A percentile compares a stretch with the other conserved stretches of the same genome.
These are phyloP conservation scores for Artemisia argyi DNA, from an alignment of 129 eudicot species.

Conservation along the genomic window DNA sequence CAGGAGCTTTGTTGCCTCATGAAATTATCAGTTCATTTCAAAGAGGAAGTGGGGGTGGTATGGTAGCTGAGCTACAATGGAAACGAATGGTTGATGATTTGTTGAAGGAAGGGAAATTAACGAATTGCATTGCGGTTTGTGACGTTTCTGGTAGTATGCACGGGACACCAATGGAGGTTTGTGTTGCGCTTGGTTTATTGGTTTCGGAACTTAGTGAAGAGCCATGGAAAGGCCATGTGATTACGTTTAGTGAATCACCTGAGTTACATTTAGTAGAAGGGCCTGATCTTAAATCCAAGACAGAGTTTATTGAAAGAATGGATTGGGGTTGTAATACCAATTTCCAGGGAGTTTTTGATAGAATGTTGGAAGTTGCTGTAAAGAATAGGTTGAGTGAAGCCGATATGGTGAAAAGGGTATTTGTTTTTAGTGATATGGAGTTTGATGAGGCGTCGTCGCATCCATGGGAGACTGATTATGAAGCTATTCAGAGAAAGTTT, in stretches of 20 bases:
- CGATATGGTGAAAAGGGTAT: conserved; percentile 56
- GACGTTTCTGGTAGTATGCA: conserved; percentile 61
- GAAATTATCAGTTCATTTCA: conserved; percentile 32
- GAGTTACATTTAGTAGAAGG: conserved; percentile 40
- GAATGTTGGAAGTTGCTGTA: conserved; percentile 46
- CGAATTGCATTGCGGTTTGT: conserved; percentile 54
- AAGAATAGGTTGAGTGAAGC: conserved; percentile 39
- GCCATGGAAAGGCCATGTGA: conserved; percentile 58
- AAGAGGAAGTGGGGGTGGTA: conserved; percentile 25
- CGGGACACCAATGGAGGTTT: conserved; percentile 53
- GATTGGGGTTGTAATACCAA: conserved; percentile 34
- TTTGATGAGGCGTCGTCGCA: conserved; percentile 39
- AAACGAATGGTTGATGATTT: conserved; percentile 47
- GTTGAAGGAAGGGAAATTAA: conserved; percentile 40
- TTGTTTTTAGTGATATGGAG: conserved; percentile 72
- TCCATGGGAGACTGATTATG: conserved; percentile 67
- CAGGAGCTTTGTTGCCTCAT: conserved; percentile 63
- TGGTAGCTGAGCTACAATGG: conserved; percentile 57
- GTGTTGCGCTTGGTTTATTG: conserved; percentile 54
- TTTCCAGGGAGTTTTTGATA: conserved; percentile 53
- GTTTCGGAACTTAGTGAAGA: conserved; percentile 50
- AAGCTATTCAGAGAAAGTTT: conserved; percentile 48
- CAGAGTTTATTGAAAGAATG: conserved; percentile 36
- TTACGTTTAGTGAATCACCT: conserved; percentile 38
- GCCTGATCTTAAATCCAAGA: conserved; percentile 32